Percentiles rank a stretch among this genome's conserved stretches.
These are phyloP conservation scores for Penicillium canariense DNA, from an alignment of 495 filamentous ascomycete species.

Conservation along the genomic window DNA sequence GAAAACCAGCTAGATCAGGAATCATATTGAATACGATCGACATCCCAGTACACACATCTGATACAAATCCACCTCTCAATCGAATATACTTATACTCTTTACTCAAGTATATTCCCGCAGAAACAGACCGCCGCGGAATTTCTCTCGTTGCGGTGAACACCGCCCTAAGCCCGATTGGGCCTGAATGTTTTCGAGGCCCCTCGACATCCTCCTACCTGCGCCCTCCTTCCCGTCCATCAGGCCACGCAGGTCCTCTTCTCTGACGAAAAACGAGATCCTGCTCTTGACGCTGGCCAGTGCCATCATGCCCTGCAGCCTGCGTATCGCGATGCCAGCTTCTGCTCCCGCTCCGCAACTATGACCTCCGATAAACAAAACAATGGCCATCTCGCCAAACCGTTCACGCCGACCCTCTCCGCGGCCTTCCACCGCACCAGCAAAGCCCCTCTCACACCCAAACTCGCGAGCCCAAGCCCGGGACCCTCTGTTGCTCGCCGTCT, in stretches of 20 bases:
- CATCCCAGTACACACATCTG: not conserved
- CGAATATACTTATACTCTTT: not conserved
- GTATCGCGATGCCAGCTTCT: slow-evolving; percentile 44
- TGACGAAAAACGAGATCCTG: not conserved
- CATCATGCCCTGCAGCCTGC: slow-evolving; percentile 39
- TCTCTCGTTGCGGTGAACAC: slow-evolving; percentile 30
- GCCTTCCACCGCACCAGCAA: slow-evolving; percentile 42
- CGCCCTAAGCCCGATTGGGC: slow-evolving; percentile 29
- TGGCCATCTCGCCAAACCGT: slow-evolving; percentile 44
- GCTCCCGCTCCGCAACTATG: slow-evolving; percentile 42
- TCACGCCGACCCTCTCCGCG: slow-evolving; percentile 51
- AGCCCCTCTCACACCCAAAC: slow-evolving; percentile 49
- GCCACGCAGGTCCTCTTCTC: slow-evolving; percentile 6
- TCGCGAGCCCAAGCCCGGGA: slow-evolving; percentile 39
- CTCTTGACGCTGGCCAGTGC: slow-evolving; percentile 21
- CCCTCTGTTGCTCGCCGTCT: slow-evolving; percentile 37
- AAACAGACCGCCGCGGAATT: slow-evolving; percentile 13
- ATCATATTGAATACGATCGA: not conserved
- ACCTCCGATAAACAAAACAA: slow-evolving; percentile 54
- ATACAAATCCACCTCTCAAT: not conserved
- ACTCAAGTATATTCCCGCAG: not conserved
- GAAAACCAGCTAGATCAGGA: not conserved
- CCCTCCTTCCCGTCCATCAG: slow-evolving; percentile 10
- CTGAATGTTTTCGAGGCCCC: slow-evolving; percentile 22
- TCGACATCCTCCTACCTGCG: slow-evolving; percentile 15